Percentiles rank a stretch among this genome's conserved stretches.
Conservation (phyloP, 2,329 filamentous ascomycete genomes). For the Colletotrichum sp. region DNA sequence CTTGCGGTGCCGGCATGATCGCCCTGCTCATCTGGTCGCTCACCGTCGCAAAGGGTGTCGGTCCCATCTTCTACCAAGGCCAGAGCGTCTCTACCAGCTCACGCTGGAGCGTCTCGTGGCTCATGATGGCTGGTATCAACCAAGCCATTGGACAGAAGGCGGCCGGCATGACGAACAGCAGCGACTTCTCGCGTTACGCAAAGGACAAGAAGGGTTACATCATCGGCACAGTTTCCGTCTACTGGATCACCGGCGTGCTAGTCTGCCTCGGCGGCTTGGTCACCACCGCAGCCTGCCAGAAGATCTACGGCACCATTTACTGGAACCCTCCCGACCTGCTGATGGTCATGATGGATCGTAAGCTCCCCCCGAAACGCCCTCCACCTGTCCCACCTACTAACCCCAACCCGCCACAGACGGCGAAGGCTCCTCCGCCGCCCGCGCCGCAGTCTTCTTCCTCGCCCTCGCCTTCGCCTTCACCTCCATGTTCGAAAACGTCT, state of each 20-base stretch:
- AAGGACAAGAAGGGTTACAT: conserved; percentile 33
- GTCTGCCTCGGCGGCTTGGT: conserved; percentile 42
- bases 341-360: conserved; percentile 30
- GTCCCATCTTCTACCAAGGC: conserved; percentile 40
- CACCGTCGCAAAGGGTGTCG: conserved; percentile 44
- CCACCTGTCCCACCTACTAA: not conserved
- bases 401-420: conserved; percentile 25
- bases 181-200: conserved; percentile 40
- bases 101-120: conserved; percentile 37
- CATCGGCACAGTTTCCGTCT: conserved; percentile 37
- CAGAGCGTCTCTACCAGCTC: not conserved
- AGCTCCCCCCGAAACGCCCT: not conserved
- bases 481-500: conserved; percentile 40
- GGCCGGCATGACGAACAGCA: conserved; percentile 41
- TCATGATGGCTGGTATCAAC: conserved; percentile 39
- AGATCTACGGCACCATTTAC: conserved; percentile 35
- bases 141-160: conserved; percentile 40
- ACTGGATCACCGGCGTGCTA: conserved; percentile 37
- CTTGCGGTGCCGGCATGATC: conserved; percentile 49
- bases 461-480: conserved; percentile 39
- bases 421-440: conserved; percentile 32
- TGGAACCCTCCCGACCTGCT: conserved; percentile 43
- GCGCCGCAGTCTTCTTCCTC: conserved; percentile 41
- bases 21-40: conserved; percentile 53
- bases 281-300: conserved; percentile 41